Evolutionary conservation across 2,329 filamentous ascomycete genomes (phyloP).

Genomic region (Cercospora zeae-maydis): DNA sequence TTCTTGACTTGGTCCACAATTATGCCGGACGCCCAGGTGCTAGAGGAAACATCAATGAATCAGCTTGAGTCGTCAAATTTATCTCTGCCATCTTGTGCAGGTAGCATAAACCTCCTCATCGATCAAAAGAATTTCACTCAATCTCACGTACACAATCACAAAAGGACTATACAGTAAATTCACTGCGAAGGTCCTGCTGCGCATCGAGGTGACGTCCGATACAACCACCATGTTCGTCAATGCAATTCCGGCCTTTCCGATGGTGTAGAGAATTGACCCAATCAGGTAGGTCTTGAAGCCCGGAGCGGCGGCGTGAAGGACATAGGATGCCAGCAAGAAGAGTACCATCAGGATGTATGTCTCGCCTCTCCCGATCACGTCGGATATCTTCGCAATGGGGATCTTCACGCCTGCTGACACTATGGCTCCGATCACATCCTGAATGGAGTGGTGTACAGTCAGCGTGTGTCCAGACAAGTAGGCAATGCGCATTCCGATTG

Average conservation of each 20-base stretch:
- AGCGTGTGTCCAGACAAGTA: neutral
- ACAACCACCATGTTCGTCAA: constrained; percentile 44
- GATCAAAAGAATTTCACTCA: neutral
- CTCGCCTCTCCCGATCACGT: constrained; percentile 43
- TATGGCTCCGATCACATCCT: constrained; percentile 39
- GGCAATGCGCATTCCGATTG: neutral
- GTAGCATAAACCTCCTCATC: neutral
- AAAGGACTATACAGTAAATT: constrained; percentile 41
- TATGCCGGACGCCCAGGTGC: constrained; percentile 41
- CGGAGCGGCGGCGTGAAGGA: constrained; percentile 39
- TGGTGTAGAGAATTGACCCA: constrained; percentile 38
- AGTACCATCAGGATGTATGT: constrained; percentile 37
- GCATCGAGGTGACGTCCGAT: constrained; percentile 42
- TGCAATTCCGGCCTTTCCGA: constrained; percentile 41
- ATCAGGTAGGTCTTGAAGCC: constrained; percentile 39
- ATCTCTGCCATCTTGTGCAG: neutral
- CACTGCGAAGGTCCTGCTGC: constrained; percentile 42
- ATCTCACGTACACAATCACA: constrained; percentile 31
- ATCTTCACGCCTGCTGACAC: constrained; percentile 42
- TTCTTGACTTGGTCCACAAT: constrained; percentile 42
- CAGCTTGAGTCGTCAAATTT: neutral
- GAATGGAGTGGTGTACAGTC: neutral
- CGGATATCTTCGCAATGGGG: constrained; percentile 43
- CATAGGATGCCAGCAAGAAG: constrained; percentile 40
- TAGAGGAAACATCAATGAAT: neutral